Evolutionary conservation across 2,329 filamentous ascomycete species (phyloP).

Genomic region (Fusarium illudens): DNA sequence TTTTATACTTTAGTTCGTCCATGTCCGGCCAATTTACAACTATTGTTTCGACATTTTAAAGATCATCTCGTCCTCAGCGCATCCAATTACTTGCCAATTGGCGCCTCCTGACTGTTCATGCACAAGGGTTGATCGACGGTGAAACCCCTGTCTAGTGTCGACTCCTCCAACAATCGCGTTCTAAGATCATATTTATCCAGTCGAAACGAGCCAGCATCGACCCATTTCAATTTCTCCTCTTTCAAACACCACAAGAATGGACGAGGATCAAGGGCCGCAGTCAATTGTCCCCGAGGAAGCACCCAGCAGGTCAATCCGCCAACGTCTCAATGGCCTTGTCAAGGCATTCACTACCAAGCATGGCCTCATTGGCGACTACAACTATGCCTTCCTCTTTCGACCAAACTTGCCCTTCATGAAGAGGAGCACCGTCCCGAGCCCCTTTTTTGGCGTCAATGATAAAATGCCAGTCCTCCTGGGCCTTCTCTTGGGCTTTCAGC

Average conservation of each 20-base stretch:
- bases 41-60: not conserved
- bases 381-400: slow-evolving; percentile 88
- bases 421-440: slow-evolving; percentile 60
- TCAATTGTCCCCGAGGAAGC: slow-evolving; percentile 55
- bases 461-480: slow-evolving; percentile 78
- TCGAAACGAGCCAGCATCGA: not conserved
- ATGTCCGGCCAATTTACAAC: not conserved
- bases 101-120: not conserved
- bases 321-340: slow-evolving; percentile 40
- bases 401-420: slow-evolving; percentile 86
- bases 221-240: slow-evolving; percentile 10
- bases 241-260: slow-evolving; percentile 51
- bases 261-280: slow-evolving; percentile 64
- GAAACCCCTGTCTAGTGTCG: slow-evolving; percentile 13
- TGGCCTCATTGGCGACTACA: slow-evolving; percentile 84
- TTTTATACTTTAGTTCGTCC: slow-evolving; percentile 21
- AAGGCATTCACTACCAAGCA: slow-evolving; percentile 66
- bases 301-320: slow-evolving; percentile 44
- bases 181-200: slow-evolving; percentile 5
- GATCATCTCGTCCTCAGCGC: not conserved
- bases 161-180: slow-evolving; percentile 6
- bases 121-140: slow-evolving; percentile 8
- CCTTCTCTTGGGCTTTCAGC: slow-evolving; percentile 79
- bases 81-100: not conserved
- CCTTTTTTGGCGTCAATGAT: slow-evolving; percentile 87